Evolutionary conservation across 169 alveolate genomes (phyloP), one percentile per base, ranked within the genome.

Genomic region (Plasmodium chabaudi): DNA sequence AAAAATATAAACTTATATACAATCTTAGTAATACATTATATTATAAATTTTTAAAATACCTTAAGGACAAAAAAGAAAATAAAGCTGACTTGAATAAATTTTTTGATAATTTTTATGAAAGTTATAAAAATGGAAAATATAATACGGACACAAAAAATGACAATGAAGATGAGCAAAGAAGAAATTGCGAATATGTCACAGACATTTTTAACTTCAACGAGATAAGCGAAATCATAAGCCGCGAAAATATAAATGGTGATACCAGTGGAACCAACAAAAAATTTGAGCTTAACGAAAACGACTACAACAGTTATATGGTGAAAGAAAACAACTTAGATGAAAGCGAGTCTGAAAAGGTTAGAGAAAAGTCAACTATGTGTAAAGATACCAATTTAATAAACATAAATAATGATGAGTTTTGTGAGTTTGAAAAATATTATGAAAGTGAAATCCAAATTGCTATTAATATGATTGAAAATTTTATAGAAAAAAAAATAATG

Each of bases 11-110:
- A 44, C 23, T 69, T 49, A 70, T 86, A 39, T 77, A 86, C 42
- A 86, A 86, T 59, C 39, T 86, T 46, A 86, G 69, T 60, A 72
- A 86, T 65, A 44, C n/a, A 2, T 44, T 86, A 25, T 86, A 86
- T 70, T 69, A 69, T 42, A 86, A 70, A 34, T 86, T 86, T 86
- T 25, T 86, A 15, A 57, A 86, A 15, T 86, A 86, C 51, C 15
- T 86, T 17, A 44, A 49, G n/a, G 5, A 63, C 56, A 57, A 57
- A 46, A 34, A 64, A 5, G 91, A 49, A 13, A 19, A 61, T 23
- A 55, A 63, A 49, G 19, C 2, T 25, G 46, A 21, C 4, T 25
- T 65, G 34, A 57, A 70, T 64, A 55, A 57, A 17, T 86, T 86
- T 86, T 86, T 86, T 86, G 87, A 69, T 23, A 15, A 70, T 27